phyloP scores from a whole-genome alignment of 768 basidiomycete genomes.

The Psilocybe cubensis region DNA sequence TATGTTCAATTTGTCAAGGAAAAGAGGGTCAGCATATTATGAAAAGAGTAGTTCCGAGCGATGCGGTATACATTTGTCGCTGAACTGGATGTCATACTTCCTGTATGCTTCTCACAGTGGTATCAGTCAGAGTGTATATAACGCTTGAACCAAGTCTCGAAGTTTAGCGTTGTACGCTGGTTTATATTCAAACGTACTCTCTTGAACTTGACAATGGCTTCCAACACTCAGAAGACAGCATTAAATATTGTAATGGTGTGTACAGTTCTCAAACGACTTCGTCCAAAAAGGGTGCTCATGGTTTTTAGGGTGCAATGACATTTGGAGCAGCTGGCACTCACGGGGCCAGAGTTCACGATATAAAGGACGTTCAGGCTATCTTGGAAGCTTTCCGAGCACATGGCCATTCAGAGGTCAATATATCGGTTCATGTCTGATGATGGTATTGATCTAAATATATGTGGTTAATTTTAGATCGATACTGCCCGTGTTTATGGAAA shows the following conservation, averaged over 20 bases:
- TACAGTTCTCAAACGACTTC: background rate
- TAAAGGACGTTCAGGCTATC: slow-evolving; percentile 52
- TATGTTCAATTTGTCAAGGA: background rate
- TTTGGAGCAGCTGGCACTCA: slow-evolving; percentile 53
- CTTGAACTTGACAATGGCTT: slow-evolving; percentile 18
- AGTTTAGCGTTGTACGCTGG: background rate
- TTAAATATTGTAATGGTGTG: slow-evolving; percentile 56
- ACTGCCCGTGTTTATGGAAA: slow-evolving; percentile 52
- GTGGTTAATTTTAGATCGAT: slow-evolving; percentile 41
- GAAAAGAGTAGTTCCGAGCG: background rate
- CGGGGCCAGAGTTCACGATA: slow-evolving; percentile 50
- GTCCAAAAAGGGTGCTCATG: background rate
- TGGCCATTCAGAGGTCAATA: slow-evolving; percentile 55
- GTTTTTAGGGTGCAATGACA: slow-evolving; percentile 54
- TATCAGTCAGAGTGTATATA: background rate
- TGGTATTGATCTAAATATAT: background rate
- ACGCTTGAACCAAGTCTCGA: background rate
- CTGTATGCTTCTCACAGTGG: too few relatives aligned
- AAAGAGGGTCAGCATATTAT: background rate
- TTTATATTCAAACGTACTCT: background rate
- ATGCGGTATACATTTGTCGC: too few relatives aligned
- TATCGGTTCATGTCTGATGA: background rate
- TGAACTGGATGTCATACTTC: too few relatives aligned
- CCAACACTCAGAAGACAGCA: slow-evolving; percentile 38
- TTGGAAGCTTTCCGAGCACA: slow-evolving; percentile 56